phyloP scores from a whole-genome alignment of 495 filamentous ascomycete species.

The Trichoderma asperelloides region DNA sequence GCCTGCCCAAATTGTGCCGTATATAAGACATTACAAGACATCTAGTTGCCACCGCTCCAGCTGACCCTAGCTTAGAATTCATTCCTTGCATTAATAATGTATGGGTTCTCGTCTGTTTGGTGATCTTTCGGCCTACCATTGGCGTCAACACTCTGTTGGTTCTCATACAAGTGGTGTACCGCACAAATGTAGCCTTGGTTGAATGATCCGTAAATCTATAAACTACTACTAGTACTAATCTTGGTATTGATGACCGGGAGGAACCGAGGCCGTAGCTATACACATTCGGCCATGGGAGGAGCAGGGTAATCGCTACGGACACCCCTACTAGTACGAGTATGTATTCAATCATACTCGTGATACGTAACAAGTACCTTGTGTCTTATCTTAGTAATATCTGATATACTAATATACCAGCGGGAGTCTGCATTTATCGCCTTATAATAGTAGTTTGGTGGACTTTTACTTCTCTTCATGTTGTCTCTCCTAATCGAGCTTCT shows the following conservation, averaged over 20 bases:
- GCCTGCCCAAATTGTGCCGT: background rate
- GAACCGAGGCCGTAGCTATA: background rate
- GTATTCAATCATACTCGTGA: background rate
- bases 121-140: background rate
- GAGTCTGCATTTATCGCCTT: background rate
- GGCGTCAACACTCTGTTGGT: background rate
- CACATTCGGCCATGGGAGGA: background rate
- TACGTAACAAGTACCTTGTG: background rate
- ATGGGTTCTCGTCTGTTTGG: background rate
- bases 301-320: background rate
- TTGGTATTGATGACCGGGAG: conserved; percentile 1
- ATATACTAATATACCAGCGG: background rate
- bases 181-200: background rate
- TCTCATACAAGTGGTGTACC: background rate
- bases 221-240: background rate
- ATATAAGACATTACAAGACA: background rate
- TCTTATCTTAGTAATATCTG: background rate
- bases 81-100: background rate
- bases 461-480: background rate
- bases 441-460: background rate
- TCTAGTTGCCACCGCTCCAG: background rate
- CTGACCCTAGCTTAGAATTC: background rate
- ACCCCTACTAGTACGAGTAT: background rate
- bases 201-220: background rate
- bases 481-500: background rate